Base-by-base conservation (phyloP, 306 rosid genomes). In the Clitoria ternatea region DNA sequence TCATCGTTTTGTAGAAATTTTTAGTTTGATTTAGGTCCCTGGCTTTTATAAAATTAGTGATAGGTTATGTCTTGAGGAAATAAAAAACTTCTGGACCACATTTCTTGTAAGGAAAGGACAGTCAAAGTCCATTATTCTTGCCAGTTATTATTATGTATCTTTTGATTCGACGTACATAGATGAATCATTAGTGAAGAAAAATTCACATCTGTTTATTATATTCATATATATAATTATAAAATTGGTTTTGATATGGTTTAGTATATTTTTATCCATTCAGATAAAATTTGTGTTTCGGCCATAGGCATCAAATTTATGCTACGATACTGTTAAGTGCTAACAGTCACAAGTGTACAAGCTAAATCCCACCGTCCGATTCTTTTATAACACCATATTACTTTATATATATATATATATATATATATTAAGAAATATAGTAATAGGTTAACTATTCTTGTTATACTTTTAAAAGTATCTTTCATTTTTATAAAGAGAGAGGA, bases 41-140 rank as follows among this genome's bases (percentile, higher is more conserved):
- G 61, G 66, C 19, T 60, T 47, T 27, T 29, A n/a, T 0, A n/a
- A 22, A 6, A 49, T 27, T 65, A 42, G 37, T 42, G 49, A 18
- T 70, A 43, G 44, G 53, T 66, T 52, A 47, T 66, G 32, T 6
- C 32, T 27, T 18, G 22, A 49, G 44, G 68, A 29, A 29, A 32
- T 80, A 39, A 32, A 19, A 37, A 40, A 40, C 47, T 62, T 45
- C 17, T 53, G 67, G 18, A 26, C 50, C 13, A 44, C n/a, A 42
- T 75, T 37, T 60, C 19, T 49, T 82, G 85, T 75, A 82, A 83
- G 73, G 77, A 65, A 70, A 24, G 70, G 7, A 59, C 32, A 19
- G 45, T 44, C 1, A 63, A 37, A 65, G 75, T 23, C 42, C 15
- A 7, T 7, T 12, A 9, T 22, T n/a, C 3, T 12, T 53, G 64